Percentiles rank a stretch among this genome's conserved stretches.
Evolutionary conservation across 441 rosid species (phyloP).

Genomic region (Pelargonium fulgidum): DNA sequence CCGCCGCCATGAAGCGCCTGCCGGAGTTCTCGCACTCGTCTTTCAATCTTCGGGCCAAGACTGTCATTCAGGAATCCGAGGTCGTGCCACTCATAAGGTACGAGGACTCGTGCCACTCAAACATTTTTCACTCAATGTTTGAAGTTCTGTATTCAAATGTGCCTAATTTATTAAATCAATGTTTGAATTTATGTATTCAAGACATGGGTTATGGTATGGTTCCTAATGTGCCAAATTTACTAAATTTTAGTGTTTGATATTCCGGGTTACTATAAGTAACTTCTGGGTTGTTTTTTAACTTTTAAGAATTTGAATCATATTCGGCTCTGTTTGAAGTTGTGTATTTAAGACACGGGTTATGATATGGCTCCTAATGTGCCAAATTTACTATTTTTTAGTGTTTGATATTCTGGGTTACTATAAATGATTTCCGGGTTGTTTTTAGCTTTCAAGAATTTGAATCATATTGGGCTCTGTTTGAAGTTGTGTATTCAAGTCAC

Average conservation of each 20-base stretch:
- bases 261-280: neutral
- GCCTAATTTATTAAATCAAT: too few relatives aligned
- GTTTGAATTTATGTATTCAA: neutral
- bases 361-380: neutral
- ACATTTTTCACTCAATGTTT: too few relatives aligned
- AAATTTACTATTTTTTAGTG: neutral
- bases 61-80: conserved; percentile 49
- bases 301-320: neutral
- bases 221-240: neutral
- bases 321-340: conserved; percentile 13
- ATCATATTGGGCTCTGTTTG: conserved; percentile 30
- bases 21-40: conserved; percentile 45
- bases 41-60: conserved; percentile 51
- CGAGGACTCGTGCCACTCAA: neutral
- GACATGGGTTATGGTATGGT: too few relatives aligned
- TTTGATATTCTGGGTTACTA: neutral
- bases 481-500: too few relatives aligned
- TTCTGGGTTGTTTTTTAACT: neutral
- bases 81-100: conserved; percentile 77
- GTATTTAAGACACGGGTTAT: too few relatives aligned
- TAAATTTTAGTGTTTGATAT: neutral
- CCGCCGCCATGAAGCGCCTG: conserved; percentile 60
- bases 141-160: too few relatives aligned
- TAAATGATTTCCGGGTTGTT: neutral
- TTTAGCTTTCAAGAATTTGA: neutral